phyloP scores from a whole-genome alignment of 495 filamentous ascomycete genomes.

The Hypoxylon subgilvum region DNA sequence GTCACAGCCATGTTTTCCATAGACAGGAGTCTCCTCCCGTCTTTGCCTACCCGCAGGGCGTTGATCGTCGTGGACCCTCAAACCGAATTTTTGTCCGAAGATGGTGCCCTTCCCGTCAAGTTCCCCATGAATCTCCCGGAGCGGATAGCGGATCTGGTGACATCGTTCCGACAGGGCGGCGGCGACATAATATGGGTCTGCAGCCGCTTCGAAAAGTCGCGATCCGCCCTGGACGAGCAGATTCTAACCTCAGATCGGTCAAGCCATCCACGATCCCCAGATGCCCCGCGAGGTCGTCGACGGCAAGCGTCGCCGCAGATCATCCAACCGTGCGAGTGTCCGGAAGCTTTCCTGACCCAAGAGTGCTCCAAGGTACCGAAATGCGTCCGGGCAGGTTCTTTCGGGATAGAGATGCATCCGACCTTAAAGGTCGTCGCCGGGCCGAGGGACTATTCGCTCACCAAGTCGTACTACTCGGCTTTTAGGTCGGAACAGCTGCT shows the following conservation, averaged over 20 bases:
- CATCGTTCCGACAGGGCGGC: slow-evolving; percentile 69
- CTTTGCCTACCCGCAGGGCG: slow-evolving; percentile 74
- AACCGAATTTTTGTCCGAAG: slow-evolving; percentile 81
- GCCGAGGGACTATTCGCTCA: slow-evolving; percentile 68
- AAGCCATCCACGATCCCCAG: slow-evolving; percentile 14
- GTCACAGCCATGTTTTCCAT: slow-evolving; percentile 55
- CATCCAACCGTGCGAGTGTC: slow-evolving; percentile 16
- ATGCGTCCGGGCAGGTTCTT: slow-evolving; percentile 65
- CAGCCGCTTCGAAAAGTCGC: slow-evolving; percentile 71
- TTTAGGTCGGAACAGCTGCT: slow-evolving; percentile 77
- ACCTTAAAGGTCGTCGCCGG: slow-evolving; percentile 63
- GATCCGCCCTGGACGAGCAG: slow-evolving; percentile 59
- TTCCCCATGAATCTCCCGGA: slow-evolving; percentile 71
- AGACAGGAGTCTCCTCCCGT: slow-evolving; percentile 52
- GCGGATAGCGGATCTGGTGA: slow-evolving; percentile 67
- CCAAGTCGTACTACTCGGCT: slow-evolving; percentile 88
- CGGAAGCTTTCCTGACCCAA: slow-evolving; percentile 52
- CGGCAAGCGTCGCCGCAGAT: slow-evolving; percentile 18
- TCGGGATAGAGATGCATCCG: slow-evolving; percentile 71
- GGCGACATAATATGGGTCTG: slow-evolving; percentile 91
- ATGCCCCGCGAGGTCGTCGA: slow-evolving; percentile 31
- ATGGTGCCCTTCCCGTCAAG: slow-evolving; percentile 70
- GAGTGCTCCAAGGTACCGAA: slow-evolving; percentile 50
- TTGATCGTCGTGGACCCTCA: slow-evolving; percentile 87
- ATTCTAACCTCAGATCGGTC: slow-evolving; percentile 48